phyloP scores from a whole-genome alignment of 306 rosid species.

The Casuarina cunninghamiana region DNA sequence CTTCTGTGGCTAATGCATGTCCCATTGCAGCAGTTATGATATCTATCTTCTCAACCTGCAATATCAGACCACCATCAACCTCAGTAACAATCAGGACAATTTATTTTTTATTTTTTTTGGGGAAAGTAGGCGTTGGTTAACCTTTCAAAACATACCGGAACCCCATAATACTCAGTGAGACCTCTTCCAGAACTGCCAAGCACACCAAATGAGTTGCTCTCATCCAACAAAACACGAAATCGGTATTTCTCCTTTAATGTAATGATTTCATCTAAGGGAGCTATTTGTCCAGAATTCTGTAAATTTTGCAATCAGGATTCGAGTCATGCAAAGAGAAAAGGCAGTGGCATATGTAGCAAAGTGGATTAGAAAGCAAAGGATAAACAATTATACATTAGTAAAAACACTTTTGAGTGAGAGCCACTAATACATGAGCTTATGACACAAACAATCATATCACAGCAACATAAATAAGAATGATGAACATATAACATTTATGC shows the following conservation, averaged over 20 bases:
- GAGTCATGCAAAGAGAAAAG: not conserved
- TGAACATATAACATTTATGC: not conserved
- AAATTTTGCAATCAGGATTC: slow-evolving; percentile 16
- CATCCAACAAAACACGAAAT: slow-evolving; percentile 91
- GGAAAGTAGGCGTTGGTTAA: not conserved
- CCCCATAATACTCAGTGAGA: slow-evolving; percentile 72
- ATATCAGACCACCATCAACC: slow-evolving; percentile 34
- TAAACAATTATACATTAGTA: not conserved
- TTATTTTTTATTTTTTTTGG: not conserved
- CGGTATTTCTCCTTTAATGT: slow-evolving; percentile 82
- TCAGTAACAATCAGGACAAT: slow-evolving; percentile 15
- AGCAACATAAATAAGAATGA: not conserved
- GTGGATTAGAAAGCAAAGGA: not conserved
- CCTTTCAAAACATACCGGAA: slow-evolving; percentile 63
- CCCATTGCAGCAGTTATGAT: slow-evolving; percentile 98
- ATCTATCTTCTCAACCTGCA: slow-evolving; percentile 87
- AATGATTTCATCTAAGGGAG: slow-evolving; percentile 87
- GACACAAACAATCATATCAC: not conserved
- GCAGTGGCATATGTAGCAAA: not conserved
- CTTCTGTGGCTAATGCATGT: slow-evolving; percentile 92
- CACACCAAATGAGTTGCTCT: slow-evolving; percentile 97
- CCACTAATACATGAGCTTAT: not conserved
- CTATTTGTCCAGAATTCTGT: slow-evolving; percentile 97
- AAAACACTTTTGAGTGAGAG: not conserved
- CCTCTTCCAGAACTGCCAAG: slow-evolving; percentile 95